phyloP scores from a whole-genome alignment of 2,329 filamentous ascomycete genomes.

The Neoarthrinium moseri region DNA sequence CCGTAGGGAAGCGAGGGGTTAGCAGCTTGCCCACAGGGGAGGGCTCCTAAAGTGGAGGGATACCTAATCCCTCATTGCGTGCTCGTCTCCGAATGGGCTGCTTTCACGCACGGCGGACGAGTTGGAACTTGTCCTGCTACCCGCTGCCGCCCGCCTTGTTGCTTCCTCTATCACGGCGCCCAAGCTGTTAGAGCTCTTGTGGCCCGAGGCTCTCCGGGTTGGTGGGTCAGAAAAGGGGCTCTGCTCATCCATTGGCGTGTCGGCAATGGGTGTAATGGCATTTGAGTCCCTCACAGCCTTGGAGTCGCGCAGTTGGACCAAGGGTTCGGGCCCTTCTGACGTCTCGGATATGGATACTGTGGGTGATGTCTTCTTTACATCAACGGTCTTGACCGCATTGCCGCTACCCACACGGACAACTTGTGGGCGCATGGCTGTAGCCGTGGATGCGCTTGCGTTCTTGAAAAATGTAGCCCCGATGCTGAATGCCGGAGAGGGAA shows the following conservation, averaged over 20 bases:
- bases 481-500: constrained; percentile 56
- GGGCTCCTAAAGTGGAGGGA: background rate
- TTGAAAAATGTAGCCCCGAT: constrained; percentile 69
- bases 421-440: constrained; percentile 56
- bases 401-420: constrained; percentile 57
- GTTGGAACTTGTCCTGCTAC: constrained; percentile 26
- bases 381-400: constrained; percentile 36
- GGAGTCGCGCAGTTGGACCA: constrained; percentile 14
- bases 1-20: constrained; percentile 1
- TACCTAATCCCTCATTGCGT: constrained; percentile 27
- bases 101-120: constrained; percentile 14
- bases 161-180: constrained; percentile 57
- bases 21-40: background rate
- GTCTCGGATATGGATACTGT: constrained; percentile 17
- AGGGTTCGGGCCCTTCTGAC: constrained; percentile 16
- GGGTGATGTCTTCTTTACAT: constrained; percentile 25
- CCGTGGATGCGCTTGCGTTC: constrained; percentile 58
- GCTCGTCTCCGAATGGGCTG: constrained; percentile 31
- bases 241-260: constrained; percentile 49
- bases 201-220: constrained; percentile 17
- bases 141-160: constrained; percentile 37
- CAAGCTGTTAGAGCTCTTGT: constrained; percentile 44
- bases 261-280: constrained; percentile 48
- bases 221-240: constrained; percentile 61
- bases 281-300: constrained; percentile 34